phyloP scores from a whole-genome alignment of 805 yeast genomes.

The Kluyveromyces wickerhamii region DNA sequence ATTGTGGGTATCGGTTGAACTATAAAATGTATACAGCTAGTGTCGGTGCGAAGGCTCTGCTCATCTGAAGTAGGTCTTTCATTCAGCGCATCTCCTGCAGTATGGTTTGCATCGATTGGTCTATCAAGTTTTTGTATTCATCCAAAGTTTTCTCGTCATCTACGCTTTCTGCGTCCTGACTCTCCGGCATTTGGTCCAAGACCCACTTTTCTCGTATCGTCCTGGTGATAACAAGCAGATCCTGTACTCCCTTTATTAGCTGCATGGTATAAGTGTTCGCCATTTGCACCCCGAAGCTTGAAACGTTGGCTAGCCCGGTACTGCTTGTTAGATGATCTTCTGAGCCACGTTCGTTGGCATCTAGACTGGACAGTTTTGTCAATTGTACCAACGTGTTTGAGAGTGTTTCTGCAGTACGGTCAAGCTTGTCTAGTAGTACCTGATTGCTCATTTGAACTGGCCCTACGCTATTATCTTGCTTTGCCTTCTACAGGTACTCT shows the following conservation, averaged over 20 bases:
- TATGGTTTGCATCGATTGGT: slow-evolving; percentile 15
- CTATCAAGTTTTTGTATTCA: slow-evolving; percentile 16
- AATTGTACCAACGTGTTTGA: slow-evolving; percentile 25
- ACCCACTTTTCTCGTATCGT: slow-evolving; percentile 30
- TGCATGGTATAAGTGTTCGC: slow-evolving; percentile 26
- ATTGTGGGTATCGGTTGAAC: too few species aligned
- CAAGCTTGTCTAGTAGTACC: slow-evolving; percentile 24
- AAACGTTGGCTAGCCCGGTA: slow-evolving; percentile 18
- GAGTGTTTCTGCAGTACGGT: slow-evolving; percentile 24
- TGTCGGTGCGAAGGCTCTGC: too few species aligned
- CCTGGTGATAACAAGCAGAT: slow-evolving; percentile 26
- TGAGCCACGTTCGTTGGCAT: slow-evolving; percentile 11
- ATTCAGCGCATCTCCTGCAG: slow-evolving; percentile 2
- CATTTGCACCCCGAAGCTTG: slow-evolving; percentile 24
- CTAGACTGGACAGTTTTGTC: slow-evolving; percentile 20
- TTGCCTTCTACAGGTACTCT: too few species aligned
- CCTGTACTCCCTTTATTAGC: slow-evolving; percentile 28
- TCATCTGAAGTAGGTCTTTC: too few species aligned
- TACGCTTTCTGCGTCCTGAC: slow-evolving; percentile 4
- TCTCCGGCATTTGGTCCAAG: slow-evolving; percentile 25
- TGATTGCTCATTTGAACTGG: slow-evolving; percentile 26
- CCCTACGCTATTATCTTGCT: too few species aligned
- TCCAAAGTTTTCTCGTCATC: slow-evolving; percentile 11
- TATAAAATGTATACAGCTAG: too few species aligned
- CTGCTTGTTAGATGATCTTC: slow-evolving; percentile 12